Base-by-base conservation (phyloP, 2,329 filamentous ascomycete species). In the Cladosporium velox region DNA sequence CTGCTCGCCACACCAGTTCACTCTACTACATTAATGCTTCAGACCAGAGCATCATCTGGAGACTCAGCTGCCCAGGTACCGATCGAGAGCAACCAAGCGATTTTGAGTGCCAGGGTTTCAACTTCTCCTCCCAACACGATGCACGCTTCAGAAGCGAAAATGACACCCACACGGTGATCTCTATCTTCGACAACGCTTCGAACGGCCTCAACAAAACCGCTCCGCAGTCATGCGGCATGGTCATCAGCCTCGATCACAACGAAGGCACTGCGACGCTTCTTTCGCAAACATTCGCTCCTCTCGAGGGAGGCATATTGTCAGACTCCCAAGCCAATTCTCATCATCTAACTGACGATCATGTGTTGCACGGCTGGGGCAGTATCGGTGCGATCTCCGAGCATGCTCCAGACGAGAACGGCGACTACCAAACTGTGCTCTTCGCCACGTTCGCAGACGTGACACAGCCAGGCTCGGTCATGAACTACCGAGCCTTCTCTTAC, bases 291-390 rank as follows among this genome's bases (percentile, higher is more conserved):
- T 66, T 69, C 12, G 68, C 67, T 24, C 70, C 70, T 5, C 30
- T 32, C 1, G 32, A 38, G 3, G 32, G 18, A 18, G 63, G 54
- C 41, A 59, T 59, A 24, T 44, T 59, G 28, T 65, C 63, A 15
- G 44, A 65, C 28, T 84, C 83, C 0, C 82, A 83, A 68, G 82
- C 82, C 0, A 82, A 79, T 65, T 81, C 82, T 1, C 85, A 88
- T 67, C 68, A 83, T 1, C 78, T 87, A 0, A 77, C 80, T 0
- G 82, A 82, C 59, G 82, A 82, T 34, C 83, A 86, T 66, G 79
- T 82, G 14, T 75, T 88, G 35, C 79, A 87, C 44, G 83, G 83
- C 65, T 88, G 85, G 84, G 85, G 86, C 7, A 71, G 77, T 61
- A 67, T 72, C 3, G 69, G 71, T 0, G 73, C 77, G 32, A 71